phyloP scores from a whole-genome alignment of 176 grass and related monocot genomes.

The Avena eriantha region DNA sequence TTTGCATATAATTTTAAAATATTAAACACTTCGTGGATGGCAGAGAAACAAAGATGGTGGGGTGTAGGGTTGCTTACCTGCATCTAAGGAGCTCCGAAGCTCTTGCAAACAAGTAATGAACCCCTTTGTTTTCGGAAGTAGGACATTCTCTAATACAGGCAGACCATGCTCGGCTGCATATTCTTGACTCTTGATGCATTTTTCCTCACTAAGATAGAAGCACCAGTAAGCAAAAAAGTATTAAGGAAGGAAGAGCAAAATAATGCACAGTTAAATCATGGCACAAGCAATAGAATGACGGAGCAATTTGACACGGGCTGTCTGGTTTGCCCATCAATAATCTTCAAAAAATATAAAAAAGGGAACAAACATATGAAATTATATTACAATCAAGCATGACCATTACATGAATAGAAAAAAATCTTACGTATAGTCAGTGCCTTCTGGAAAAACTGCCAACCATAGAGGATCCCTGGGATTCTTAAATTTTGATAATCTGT shows the following conservation, averaged over 20 bases:
- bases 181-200: conserved; percentile 81
- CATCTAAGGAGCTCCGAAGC: conserved; percentile 67
- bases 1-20: neutral
- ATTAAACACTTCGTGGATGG: neutral
- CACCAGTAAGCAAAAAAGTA: conserved; percentile 40
- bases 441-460: conserved; percentile 92
- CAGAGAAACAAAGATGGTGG: neutral
- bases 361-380: neutral
- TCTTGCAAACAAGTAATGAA: conserved; percentile 76
- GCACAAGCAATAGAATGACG: conserved; percentile 30
- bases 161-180: conserved; percentile 76
- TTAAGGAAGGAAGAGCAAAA: conserved; percentile 31
- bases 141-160: conserved; percentile 76
- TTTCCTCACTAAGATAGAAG: conserved; percentile 76
- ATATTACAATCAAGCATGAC: conserved; percentile 15
- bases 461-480: conserved; percentile 78
- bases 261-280: conserved; percentile 20
- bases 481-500: conserved; percentile 68
- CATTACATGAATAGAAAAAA: conserved; percentile 19
- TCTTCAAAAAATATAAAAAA: conserved; percentile 3
- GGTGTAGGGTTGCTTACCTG: conserved; percentile 29
- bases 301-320: neutral
- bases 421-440: conserved; percentile 94
- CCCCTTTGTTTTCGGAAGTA: conserved; percentile 88
- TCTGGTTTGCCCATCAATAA: conserved; percentile 15